Conservation (phyloP, 208 protist species). For the Trypanosoma congolense region DNA sequence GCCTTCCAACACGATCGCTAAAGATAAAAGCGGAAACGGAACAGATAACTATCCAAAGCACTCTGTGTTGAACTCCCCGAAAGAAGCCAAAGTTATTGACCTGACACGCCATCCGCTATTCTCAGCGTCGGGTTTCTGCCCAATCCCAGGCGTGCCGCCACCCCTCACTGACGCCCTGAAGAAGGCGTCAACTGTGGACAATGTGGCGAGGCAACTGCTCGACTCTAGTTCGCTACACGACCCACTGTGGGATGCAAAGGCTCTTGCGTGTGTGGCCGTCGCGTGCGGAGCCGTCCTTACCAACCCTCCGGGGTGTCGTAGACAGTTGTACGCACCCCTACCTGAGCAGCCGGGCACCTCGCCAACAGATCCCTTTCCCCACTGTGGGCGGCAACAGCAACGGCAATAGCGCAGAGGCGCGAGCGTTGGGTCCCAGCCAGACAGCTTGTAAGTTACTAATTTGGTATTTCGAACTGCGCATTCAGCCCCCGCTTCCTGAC, state of each 20-base stretch:
- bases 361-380: too few relatives aligned
- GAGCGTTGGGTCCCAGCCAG: too few relatives aligned
- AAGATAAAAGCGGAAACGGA: background rate
- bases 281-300: constrained; percentile 28
- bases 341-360: too few relatives aligned
- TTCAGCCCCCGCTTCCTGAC: too few relatives aligned
- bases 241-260: constrained; percentile 79
- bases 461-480: too few relatives aligned
- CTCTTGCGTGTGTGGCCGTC: constrained; percentile 58
- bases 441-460: too few relatives aligned
- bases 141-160: constrained; percentile 23
- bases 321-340: too few relatives aligned
- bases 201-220: constrained; percentile 29
- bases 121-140: constrained; percentile 41
- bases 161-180: constrained; percentile 39
- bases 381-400: too few relatives aligned
- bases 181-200: constrained; percentile 29
- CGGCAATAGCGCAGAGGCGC: too few relatives aligned
- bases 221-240: constrained; percentile 35
- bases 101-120: constrained; percentile 63
- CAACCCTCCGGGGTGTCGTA: background rate
- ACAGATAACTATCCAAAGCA: background rate
- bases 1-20: background rate
- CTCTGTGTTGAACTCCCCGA: constrained; percentile 36
- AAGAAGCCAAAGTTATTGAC: constrained; percentile 47